Evolutionary conservation across 768 basidiomycete genomes (phyloP).

Genomic region (Pleurotus salmoneostramineus): DNA sequence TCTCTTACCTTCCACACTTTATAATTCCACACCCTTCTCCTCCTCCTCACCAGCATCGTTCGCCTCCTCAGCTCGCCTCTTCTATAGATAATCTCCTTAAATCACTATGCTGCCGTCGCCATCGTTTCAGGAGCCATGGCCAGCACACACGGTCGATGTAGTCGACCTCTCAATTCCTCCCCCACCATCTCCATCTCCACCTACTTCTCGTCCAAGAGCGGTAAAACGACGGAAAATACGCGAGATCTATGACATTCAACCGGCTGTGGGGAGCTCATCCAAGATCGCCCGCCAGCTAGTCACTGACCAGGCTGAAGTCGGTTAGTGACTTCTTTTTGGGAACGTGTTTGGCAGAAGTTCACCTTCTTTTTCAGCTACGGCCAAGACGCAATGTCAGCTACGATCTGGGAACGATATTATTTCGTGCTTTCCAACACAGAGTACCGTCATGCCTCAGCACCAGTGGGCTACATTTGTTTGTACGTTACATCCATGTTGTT

Average conservation of each 20-base stretch:
- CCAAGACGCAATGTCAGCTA: conserved; percentile 46
- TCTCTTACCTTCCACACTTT: conserved; percentile 17
- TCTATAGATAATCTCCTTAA: not conserved
- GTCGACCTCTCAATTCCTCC: conserved; percentile 5
- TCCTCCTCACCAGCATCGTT: conserved; percentile 8
- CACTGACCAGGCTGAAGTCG: conserved; percentile 29
- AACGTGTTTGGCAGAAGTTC: conserved; percentile 5
- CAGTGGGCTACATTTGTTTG: conserved; percentile 78
- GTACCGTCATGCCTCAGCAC: conserved; percentile 63
- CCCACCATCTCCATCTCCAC: conserved; percentile 10
- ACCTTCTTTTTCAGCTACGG: conserved; percentile 26
- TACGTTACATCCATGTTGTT: conserved; percentile 37
- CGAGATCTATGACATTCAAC: conserved; percentile 11
- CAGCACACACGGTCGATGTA: conserved; percentile 33
- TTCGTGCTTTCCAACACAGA: conserved; percentile 69
- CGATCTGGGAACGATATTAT: conserved; percentile 65
- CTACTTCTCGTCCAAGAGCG: conserved; percentile 17
- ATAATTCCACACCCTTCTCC: conserved; percentile 17
- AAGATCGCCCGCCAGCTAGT: conserved; percentile 33
- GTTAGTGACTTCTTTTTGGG: conserved; percentile 16
- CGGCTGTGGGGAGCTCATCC: conserved; percentile 19
- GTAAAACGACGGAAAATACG: conserved; percentile 26
- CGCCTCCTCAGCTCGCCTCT: conserved; percentile 16
- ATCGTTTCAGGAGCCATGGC: conserved; percentile 37
- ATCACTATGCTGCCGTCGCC: conserved; percentile 31